Base-by-base conservation (phyloP, 2,329 filamentous ascomycete species). In the Nigrospora sphaerica region DNA sequence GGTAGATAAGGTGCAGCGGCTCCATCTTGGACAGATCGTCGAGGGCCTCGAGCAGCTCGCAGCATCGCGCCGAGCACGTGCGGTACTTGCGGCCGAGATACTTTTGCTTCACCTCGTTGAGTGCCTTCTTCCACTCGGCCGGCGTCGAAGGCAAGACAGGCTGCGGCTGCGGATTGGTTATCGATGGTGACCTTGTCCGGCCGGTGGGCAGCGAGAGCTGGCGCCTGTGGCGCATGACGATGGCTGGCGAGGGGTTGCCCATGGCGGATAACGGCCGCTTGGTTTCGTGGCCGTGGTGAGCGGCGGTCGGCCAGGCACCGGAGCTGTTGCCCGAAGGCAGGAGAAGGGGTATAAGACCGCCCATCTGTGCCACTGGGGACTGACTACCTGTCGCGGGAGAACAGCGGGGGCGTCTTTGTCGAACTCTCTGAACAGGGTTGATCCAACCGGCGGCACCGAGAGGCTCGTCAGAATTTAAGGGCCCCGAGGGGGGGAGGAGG, bases 1-100 rank as follows among this genome's bases (percentile, higher is more conserved):
- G 67, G 49, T 79, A 80, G 52, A 81, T 75, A 32, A 80, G 65
- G 55, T 81, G 74, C 7, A 75, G 64, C 2, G 76, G 73, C 55
- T 80, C 74, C 17, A 75, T 63, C 23, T 66, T 57, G 12, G 65
- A 65, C 43, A 57, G 57, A 42, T 74, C 65, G 52, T 68, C 71
- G 42, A 74, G 60, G 47, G 67, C 70, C 37, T 73, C 69, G 32
- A 82, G 58, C 34, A 81, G 71, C 55, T 80, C 74, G 41, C 64
- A 67, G 58, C 78, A 81, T 39, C 71, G 65, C 28, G 70, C 62
- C 35, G 72, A 73, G 61, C 78, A 81, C 9, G 72, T 69, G 11
- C 75, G 71, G 54, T 77, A 80, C 47, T 71, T 68, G 46, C 68
- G 68, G 54, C 68, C 68, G 17, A 73, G 52, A 50, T 78, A 78